These are phyloP conservation scores for Cystoisospora suis DNA, from an alignment of 169 alveolate genomes.

Conservation along the genomic window DNA sequence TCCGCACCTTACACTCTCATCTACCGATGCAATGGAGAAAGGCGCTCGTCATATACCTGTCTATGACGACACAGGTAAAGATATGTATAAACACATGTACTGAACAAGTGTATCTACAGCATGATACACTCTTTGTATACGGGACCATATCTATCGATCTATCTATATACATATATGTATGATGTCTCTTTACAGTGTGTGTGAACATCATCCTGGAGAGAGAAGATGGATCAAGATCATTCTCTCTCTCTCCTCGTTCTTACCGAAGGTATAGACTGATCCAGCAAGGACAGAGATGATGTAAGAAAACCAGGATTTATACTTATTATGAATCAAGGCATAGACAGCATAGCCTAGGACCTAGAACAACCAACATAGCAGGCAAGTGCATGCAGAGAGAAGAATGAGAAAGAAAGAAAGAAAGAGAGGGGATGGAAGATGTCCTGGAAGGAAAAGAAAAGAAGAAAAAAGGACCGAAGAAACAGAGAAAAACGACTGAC, in stretches of 20 bases:
- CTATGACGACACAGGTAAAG: neutral
- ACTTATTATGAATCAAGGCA: constrained; percentile 87
- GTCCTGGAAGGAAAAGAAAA: too few relatives aligned
- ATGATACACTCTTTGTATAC: neutral
- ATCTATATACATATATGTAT: neutral
- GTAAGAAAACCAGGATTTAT: constrained; percentile 95
- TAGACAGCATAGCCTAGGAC: constrained; percentile 89
- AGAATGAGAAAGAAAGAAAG: too few relatives aligned
- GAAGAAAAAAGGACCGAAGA: too few relatives aligned
- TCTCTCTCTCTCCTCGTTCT: neutral
- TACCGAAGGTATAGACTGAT: constrained; percentile 69
- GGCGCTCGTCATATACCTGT: neutral
- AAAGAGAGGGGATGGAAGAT: too few relatives aligned
- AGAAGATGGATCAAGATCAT: too few relatives aligned
- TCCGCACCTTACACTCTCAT: too few relatives aligned
- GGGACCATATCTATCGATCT: neutral
- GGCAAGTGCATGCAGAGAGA: too few relatives aligned
- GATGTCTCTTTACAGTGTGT: too few relatives aligned
- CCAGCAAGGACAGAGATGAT: constrained; percentile 77
- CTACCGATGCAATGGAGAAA: too few relatives aligned
- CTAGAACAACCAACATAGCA: constrained; percentile 54
- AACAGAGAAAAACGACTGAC: too few relatives aligned
- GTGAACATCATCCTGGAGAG: too few relatives aligned
- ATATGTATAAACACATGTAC: neutral
- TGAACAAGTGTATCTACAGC: neutral